Base-by-base conservation (phyloP, 352 stramenopile genomes). In the Phytopythium kandeliae region DNA sequence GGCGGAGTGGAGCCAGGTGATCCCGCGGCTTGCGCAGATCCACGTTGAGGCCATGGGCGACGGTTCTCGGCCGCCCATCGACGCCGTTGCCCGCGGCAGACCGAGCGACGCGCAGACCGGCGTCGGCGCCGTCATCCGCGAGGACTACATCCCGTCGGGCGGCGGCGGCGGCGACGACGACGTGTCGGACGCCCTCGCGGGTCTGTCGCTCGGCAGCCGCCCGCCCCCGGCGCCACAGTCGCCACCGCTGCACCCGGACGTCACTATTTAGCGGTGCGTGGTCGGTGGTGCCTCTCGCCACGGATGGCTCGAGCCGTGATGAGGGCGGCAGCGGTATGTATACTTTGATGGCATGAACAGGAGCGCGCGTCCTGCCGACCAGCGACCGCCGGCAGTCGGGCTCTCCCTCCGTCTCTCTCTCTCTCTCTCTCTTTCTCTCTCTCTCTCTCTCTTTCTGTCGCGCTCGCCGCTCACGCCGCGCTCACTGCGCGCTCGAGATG, bases 1-100 rank as follows among this genome's bases (percentile, higher is more conserved):
- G 48, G 69, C 83, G 3, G 80, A 91, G 48, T 95, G 85, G 85
- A 69, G 78, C 48, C 60, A 75, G 28, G 77, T 93, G 11, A 84
- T 95, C 24, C 85, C 82, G 1, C 72, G 84, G 45, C 67, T 95
- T 0, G 62, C 71, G 4, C 55, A 77, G 54, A 95, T 95, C 28
- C 79, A 84, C 12, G 75, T 93, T 9, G 76, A 92, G 31, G 63
- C 63, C 25, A 49, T 21, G 10, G 47, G 62, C 3, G 48, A 22
- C 12, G 9, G 22, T 11, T 49, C 43, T 10, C 31, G 22, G 21
- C 28, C 47, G 17, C 16, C 21, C 3, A n/a, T 30, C 19, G 45
- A 12, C 16, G 28, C 30, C 15, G 45, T 4, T 16, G 16, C 44
- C 31, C 33, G 8, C 4, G 33, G 17, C 15, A 9, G 36, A 24